phyloP scores from a whole-genome alignment of 306 rosid species.

The Pterocarpus macrocarpus region DNA sequence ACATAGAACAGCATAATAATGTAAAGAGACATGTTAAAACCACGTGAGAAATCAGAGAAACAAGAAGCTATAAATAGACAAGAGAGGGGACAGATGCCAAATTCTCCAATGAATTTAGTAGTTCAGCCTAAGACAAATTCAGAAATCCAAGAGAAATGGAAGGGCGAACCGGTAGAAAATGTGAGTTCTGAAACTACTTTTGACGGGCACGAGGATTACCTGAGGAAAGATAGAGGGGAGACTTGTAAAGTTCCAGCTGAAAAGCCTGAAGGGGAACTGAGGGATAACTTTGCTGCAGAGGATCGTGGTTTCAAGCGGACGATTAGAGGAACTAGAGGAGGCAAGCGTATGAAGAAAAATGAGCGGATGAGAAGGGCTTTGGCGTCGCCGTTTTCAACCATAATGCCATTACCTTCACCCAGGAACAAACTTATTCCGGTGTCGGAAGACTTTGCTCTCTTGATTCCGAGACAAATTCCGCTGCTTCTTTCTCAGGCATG shows the following conservation, averaged over 20 bases:
- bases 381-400: too few species aligned
- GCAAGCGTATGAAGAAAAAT: too few species aligned
- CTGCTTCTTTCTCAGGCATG: too few species aligned
- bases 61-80: constrained; percentile 6
- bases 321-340: not conserved
- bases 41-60: not conserved
- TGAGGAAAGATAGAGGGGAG: not conserved
- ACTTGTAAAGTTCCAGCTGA: constrained; percentile 15
- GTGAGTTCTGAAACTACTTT: not conserved
- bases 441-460: too few species aligned
- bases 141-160: not conserved
- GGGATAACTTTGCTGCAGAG: constrained; percentile 18
- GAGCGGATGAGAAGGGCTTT: too few species aligned
- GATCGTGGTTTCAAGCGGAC: constrained; percentile 4
- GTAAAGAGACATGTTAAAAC: constrained; percentile 39
- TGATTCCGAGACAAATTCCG: too few species aligned
- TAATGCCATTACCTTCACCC: too few species aligned
- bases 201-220: constrained; percentile 10
- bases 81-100: constrained; percentile 7
- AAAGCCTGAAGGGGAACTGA: constrained; percentile 11
- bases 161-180: not conserved
- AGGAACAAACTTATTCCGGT: too few species aligned
- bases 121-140: constrained; percentile 10
- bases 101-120: not conserved
- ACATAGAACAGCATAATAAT: not conserved